Percentiles rank a stretch among this genome's conserved stretches.
Conservation (phyloP, 345 rosid species). For the Rhodamnia argentea region DNA sequence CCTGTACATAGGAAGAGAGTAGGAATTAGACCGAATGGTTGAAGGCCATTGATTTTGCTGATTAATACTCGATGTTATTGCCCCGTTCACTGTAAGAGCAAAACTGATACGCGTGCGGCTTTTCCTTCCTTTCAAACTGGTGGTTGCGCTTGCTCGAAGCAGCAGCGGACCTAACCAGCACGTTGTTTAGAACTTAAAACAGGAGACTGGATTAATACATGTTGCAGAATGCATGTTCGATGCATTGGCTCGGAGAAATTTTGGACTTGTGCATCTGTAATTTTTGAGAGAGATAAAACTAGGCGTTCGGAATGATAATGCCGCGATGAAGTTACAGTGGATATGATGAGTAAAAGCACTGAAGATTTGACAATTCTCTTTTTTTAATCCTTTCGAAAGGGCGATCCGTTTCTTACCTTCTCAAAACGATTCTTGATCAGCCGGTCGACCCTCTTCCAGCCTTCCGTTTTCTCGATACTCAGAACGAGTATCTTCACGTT, state of each 20-base stretch:
- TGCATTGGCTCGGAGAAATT: background rate
- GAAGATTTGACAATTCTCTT: too few species aligned
- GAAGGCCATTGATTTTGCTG: conserved; percentile 9
- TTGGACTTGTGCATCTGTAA: background rate
- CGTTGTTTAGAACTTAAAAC: background rate
- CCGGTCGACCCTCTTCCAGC: background rate
- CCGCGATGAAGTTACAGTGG: background rate
- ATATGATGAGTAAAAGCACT: too few species aligned
- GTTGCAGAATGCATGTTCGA: background rate
- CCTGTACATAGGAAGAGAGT: conserved; percentile 28
- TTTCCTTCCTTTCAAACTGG: background rate
- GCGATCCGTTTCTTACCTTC: background rate
- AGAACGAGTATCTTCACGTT: too few species aligned
- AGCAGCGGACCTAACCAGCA: background rate
- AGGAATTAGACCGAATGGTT: conserved; percentile 9
- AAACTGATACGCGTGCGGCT: background rate
- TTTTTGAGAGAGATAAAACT: background rate
- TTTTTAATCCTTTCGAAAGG: background rate
- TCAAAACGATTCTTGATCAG: background rate
- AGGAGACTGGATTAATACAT: background rate
- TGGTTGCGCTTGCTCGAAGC: background rate
- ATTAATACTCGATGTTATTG: background rate
- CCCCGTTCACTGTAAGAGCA: background rate
- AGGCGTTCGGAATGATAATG: background rate
- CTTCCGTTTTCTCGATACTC: background rate